phyloP scores from a whole-genome alignment of 176 grass and related monocot genomes.

The Phoenix dactylifera region DNA sequence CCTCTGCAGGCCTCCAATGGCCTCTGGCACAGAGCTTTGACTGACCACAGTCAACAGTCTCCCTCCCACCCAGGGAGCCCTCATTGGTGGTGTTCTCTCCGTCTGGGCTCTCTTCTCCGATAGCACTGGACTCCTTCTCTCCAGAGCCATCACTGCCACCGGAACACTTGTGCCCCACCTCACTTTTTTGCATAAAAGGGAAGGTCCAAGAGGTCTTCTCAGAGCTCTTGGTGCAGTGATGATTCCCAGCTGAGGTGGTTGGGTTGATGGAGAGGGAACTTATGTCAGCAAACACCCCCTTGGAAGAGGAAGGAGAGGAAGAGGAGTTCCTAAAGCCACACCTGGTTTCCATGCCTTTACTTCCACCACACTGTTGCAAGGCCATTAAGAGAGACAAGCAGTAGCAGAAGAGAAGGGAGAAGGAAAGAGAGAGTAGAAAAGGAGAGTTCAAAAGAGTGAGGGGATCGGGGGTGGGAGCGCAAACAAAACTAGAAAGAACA shows the following conservation, averaged over 20 bases:
- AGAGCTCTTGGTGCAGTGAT: background rate
- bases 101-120: slow-evolving; percentile 24
- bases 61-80: slow-evolving; percentile 17
- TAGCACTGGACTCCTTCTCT: slow-evolving; percentile 26
- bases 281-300: slow-evolving; percentile 28
- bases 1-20: slow-evolving; percentile 86
- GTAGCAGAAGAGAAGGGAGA: background rate
- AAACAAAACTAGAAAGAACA: slow-evolving; percentile 8
- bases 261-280: slow-evolving; percentile 27
- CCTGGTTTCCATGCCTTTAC: slow-evolving; percentile 3
- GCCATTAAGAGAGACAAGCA: slow-evolving; percentile 17
- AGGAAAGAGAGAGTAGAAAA: background rate
- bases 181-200: background rate
- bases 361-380: slow-evolving; percentile 29
- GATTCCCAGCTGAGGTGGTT: background rate
- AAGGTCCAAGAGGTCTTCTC: background rate
- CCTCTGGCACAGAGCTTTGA: slow-evolving; percentile 59
- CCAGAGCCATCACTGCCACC: slow-evolving; percentile 17
- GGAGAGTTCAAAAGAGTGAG: no score
- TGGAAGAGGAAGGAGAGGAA: slow-evolving; percentile 43
- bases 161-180: slow-evolving; percentile 22
- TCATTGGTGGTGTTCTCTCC: slow-evolving; percentile 7
- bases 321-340: slow-evolving; percentile 25
- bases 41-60: slow-evolving; percentile 52
- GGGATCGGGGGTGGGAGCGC: no score